Conservation (phyloP, 805 yeast genomes). For the Candida gorgasii region DNA sequence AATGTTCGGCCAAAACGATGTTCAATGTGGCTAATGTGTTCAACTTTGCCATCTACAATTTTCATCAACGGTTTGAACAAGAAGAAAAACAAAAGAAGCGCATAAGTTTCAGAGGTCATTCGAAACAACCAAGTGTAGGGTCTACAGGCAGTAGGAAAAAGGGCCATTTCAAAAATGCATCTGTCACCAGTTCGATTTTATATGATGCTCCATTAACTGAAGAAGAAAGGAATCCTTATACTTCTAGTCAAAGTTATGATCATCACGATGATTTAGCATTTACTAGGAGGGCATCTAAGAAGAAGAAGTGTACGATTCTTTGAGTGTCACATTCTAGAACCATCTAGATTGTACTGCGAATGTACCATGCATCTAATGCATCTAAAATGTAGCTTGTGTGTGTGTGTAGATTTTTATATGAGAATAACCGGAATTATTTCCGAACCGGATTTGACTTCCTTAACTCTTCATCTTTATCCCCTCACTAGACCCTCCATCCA, state of each 20-base stretch:
- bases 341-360: too few species aligned
- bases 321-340: constrained; percentile 17
- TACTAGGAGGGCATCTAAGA: constrained; percentile 32
- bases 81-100: constrained; percentile 38
- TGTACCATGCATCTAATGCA: background rate
- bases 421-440: too few species aligned
- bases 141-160: constrained; percentile 21
- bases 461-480: too few species aligned
- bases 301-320: constrained; percentile 35
- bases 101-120: constrained; percentile 33
- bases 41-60: constrained; percentile 54
- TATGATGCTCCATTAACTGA: constrained; percentile 44
- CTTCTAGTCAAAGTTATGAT: constrained; percentile 21
- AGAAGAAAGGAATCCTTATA: constrained; percentile 41
- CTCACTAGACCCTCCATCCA: too few species aligned
- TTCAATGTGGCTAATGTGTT: constrained; percentile 69
- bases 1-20: constrained; percentile 76
- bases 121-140: constrained; percentile 24
- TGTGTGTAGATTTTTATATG: too few species aligned
- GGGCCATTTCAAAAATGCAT: constrained; percentile 40
- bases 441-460: too few species aligned
- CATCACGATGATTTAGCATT: constrained; percentile 43
- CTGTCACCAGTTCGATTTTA: constrained; percentile 37
- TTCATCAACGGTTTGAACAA: constrained; percentile 42
- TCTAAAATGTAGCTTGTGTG: too few species aligned